Percentiles rank a stretch among this genome's conserved stretches.
Evolutionary conservation across 257 asterid species (phyloP).

Genomic region (Nicotiana attenuata): DNA sequence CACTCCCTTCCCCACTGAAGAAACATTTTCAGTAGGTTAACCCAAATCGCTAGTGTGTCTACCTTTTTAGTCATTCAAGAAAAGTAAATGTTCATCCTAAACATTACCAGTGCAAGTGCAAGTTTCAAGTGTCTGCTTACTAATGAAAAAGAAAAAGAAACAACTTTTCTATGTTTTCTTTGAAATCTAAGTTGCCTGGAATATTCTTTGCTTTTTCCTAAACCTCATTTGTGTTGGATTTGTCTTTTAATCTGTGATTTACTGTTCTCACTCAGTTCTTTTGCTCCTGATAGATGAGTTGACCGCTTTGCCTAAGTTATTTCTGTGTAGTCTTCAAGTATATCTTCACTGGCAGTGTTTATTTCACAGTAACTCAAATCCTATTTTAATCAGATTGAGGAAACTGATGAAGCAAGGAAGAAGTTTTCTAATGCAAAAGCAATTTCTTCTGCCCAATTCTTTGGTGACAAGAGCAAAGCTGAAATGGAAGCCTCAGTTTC

Average conservation of each 20-base stretch:
- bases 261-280: neutral
- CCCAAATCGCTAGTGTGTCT: neutral
- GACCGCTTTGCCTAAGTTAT: neutral
- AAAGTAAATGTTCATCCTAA: neutral
- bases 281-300: neutral
- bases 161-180: neutral
- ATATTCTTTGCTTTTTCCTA: neutral
- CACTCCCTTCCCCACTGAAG: neutral
- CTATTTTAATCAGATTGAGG: slow-evolving; percentile 58
- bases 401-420: slow-evolving; percentile 96
- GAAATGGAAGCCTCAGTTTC: slow-evolving; percentile 67
- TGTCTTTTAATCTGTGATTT: neutral
- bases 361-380: neutral
- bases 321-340: neutral
- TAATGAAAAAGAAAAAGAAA: neutral
- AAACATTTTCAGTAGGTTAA: neutral
- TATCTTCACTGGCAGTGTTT: neutral
- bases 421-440: slow-evolving; percentile 93
- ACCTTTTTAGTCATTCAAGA: neutral
- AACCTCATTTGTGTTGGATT: neutral
- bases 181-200: neutral
- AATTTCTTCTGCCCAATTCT: slow-evolving; percentile 94
- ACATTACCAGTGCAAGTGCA: neutral
- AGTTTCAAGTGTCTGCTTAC: neutral
- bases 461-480: slow-evolving; percentile 64